Base-by-base conservation (phyloP, 306 rosid species). In the Vigna hirtella region DNA sequence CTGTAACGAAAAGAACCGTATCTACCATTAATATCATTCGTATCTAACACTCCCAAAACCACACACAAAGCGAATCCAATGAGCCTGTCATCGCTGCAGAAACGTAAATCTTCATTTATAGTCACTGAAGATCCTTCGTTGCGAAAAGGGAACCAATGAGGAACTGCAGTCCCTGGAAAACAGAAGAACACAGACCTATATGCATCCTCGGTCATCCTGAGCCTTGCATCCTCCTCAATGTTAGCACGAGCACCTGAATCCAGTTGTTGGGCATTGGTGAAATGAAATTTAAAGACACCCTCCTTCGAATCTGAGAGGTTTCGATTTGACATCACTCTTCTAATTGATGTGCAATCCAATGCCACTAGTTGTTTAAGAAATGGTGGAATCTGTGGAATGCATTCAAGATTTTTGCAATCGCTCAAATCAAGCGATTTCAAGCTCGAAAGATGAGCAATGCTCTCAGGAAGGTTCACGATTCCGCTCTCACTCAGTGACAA, bases 131-230 rank as follows among this genome's bases (percentile, higher is more conserved):
- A 16, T 17, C 84, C 81, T 28, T 50, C 2, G 15, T 32, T 3
- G 0, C 58, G 30, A 59, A 13, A 17, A 68, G 66, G 73, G 32
- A 81, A 75, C 84, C 81, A 68, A 1, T 20, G 6, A 59, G 84
- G 84, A 81, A 81, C 42, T 48, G 3, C 72, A 74, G 42, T 67
- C 56, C 81, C 84, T 16, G 84, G 84, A 75, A 75, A 81, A 40
- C 80, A 75, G 12, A 14, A 81, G 38, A 49, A 58, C 50, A 75
- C 72, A 49, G 36, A 48, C 20, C 6, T 67, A 15, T 67, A 74
- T 48, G 77, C 70, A 47, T 66, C 55, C 0, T 81, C 8, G 0
- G 11, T 26, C 6, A 74, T 45, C 76, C 65, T 81, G 16, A 34
- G 57, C 77, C 72, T 2, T 49, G 77, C 61, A 40, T 75, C 77